These are phyloP conservation scores for Kazachstania viticola DNA, from an alignment of 805 yeast genomes.

Conservation along the genomic window DNA sequence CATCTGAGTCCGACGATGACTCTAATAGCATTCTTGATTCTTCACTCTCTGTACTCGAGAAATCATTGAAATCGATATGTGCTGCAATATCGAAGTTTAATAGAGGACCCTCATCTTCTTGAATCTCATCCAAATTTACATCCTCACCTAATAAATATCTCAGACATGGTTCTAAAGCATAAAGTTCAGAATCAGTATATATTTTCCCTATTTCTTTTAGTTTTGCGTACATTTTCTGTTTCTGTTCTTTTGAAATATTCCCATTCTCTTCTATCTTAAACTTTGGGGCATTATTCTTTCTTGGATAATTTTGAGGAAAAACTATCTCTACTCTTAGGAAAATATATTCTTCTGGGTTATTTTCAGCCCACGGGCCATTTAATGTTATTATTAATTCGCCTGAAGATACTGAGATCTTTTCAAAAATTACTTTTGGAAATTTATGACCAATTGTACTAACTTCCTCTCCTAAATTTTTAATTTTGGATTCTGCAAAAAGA, in stretches of 20 bases:
- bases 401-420: conserved; percentile 76
- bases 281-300: conserved; percentile 34
- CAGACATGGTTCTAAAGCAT: conserved; percentile 72
- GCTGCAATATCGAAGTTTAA: conserved; percentile 24
- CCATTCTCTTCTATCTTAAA: conserved; percentile 72
- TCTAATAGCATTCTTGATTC: conserved; percentile 16
- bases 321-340: conserved; percentile 60
- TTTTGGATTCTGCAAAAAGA: conserved; percentile 27
- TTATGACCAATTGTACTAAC: conserved; percentile 79
- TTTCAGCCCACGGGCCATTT: conserved; percentile 61
- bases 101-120: conserved; percentile 27
- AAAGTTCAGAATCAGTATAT: conserved; percentile 45
- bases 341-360: conserved; percentile 32
- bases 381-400: conserved; percentile 71
- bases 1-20: conserved; percentile 31
- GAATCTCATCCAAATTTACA: conserved; percentile 33
- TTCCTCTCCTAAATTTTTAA: conserved; percentile 79
- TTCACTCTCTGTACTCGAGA: conserved; percentile 25
- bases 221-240: conserved; percentile 38
- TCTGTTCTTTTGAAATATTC: conserved; percentile 41
- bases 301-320: conserved; percentile 69
- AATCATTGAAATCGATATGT: conserved; percentile 25
- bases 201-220: conserved; percentile 45
- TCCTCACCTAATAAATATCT: conserved; percentile 74
- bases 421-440: conserved; percentile 79